Base-by-base conservation (phyloP, 257 asterid genomes). In the Nicotiana paniculata region DNA sequence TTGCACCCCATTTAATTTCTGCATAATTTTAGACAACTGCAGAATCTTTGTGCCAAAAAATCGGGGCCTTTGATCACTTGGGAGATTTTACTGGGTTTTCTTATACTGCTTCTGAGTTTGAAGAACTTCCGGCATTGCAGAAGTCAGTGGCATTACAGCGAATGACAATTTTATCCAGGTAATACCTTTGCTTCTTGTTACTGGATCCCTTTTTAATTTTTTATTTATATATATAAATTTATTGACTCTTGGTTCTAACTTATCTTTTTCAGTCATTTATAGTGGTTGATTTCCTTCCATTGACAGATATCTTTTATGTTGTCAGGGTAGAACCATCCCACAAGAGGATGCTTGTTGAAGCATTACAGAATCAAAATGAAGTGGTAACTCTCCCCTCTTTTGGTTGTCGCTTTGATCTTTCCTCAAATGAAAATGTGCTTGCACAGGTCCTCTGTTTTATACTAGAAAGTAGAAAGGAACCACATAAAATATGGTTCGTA, bases 291-390 rank as follows among this genome's bases (percentile, higher is more conserved):
- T 82, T 83, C 58, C 58, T 76, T 72, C 54, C 75, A 65, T 82
- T 77, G 69, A 77, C 53, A 28, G n/a, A 39, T 39, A 18, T 68
- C 81, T 78, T 74, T 84, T 64, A 48, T 82, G 72, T 76, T 88
- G 64, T 64, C 81, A 96, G 99, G 97, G 99, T 96, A 76, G 99
- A 96, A 86, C 99, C 99, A 83, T 94, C 98, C 88, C 99, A 96
- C 89, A 96, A 96, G 88, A 91, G 97, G 91, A 94, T 94, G 96
- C 98, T 96, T 77, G 99, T 96, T 86, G 98, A 96, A 87, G 97
- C 99, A 80, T 89, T 96, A 83, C 98, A 94, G 82, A 90, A 92
- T 84, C 99, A 96, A 87, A 94, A 91, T 90, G 99, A 96, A 89
- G 99, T 94, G 97, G 98, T 96, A 91, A 81, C 82, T 69, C 75